Percentiles rank a stretch among this genome's conserved stretches.
Conservation (phyloP, 805 yeast genomes). For the Metschnikowia cubensis region DNA sequence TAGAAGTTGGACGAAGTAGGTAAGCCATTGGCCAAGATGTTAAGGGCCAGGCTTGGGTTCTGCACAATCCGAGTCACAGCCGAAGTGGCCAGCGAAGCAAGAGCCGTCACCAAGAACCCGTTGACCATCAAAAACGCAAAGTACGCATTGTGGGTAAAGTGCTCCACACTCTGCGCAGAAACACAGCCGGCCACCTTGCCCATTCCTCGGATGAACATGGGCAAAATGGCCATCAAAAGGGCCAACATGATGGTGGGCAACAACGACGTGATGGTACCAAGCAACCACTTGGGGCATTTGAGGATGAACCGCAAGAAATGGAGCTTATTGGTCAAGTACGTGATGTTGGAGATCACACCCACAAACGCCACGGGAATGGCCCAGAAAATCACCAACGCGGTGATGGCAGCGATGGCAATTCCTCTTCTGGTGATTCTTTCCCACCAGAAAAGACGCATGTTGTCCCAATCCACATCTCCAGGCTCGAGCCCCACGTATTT, state of each 20-base stretch:
- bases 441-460: slow-evolving; percentile 78
- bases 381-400: slow-evolving; percentile 62
- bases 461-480: slow-evolving; percentile 61
- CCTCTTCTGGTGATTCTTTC: slow-evolving; percentile 56
- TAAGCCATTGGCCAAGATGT: slow-evolving; percentile 57
- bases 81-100: slow-evolving; percentile 69
- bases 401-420: slow-evolving; percentile 50
- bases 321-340: slow-evolving; percentile 56
- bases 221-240: slow-evolving; percentile 61
- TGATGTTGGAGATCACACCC: slow-evolving; percentile 67
- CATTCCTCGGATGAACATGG: slow-evolving; percentile 60
- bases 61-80: slow-evolving; percentile 59
- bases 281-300: slow-evolving; percentile 47
- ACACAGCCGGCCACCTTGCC: slow-evolving; percentile 58
- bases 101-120: slow-evolving; percentile 65
- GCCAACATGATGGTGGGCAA: slow-evolving; percentile 66
- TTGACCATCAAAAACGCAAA: slow-evolving; percentile 70
- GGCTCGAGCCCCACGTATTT: slow-evolving; percentile 62
- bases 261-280: slow-evolving; percentile 65
- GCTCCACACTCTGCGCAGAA: slow-evolving; percentile 55
- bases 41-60: slow-evolving; percentile 56
- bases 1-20: slow-evolving; percentile 74
- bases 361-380: slow-evolving; percentile 76
- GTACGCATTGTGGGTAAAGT: slow-evolving; percentile 62
- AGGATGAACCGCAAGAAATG: slow-evolving; percentile 48